These are phyloP conservation scores for Colletotrichum magnum DNA, from an alignment of 2,329 filamentous ascomycete genomes.

Conservation along the genomic window DNA sequence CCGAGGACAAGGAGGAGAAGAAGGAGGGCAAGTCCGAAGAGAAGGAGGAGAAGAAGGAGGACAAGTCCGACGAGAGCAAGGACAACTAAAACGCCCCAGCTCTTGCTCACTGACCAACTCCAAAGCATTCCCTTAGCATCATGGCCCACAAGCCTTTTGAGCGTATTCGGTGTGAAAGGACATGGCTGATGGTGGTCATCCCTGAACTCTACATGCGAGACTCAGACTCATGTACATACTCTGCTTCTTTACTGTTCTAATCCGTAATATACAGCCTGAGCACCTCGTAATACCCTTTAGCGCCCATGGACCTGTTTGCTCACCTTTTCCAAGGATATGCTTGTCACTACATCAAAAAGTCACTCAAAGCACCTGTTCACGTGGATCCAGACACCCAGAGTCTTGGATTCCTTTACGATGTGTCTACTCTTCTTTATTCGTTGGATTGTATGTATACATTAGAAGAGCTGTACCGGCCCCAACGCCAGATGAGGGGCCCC, in stretches of 20 bases:
- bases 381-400: neutral
- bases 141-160: neutral
- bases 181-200: neutral
- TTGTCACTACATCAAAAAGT: too few species aligned
- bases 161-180: neutral
- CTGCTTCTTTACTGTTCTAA: constrained; percentile 16
- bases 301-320: too few species aligned
- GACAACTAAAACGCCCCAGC: neutral
- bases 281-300: neutral
- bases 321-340: too few species aligned
- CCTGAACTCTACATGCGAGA: neutral
- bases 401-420: neutral
- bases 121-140: neutral
- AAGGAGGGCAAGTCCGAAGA: constrained; percentile 32
- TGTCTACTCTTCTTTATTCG: neutral
- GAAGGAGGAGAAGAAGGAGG: constrained; percentile 23
- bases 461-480: neutral
- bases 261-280: constrained; percentile 10
- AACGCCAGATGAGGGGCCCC: constrained; percentile 4
- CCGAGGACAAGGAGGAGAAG: constrained; percentile 27
- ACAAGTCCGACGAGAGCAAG: neutral
- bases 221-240: constrained; percentile 19
- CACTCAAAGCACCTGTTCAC: too few species aligned
- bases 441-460: neutral
- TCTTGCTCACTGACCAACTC: neutral